Evolutionary conservation across 352 stramenopile genomes (phyloP).

Genomic region (Sclerospora graminicola): DNA sequence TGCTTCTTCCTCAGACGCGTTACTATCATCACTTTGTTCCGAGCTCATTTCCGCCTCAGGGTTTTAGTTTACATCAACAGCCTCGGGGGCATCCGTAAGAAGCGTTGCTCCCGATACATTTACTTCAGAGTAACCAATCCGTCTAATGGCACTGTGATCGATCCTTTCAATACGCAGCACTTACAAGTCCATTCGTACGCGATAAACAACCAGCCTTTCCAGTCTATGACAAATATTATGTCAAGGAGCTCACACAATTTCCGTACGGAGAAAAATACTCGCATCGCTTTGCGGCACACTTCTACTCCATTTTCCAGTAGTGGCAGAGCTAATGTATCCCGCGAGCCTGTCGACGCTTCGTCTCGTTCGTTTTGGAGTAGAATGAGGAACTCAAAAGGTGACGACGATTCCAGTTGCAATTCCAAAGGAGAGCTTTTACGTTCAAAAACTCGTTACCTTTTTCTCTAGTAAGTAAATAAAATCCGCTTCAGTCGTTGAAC

Average conservation of each 20-base stretch:
- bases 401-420: constrained; percentile 49
- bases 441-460: constrained; percentile 43
- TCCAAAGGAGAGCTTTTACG: constrained; percentile 32
- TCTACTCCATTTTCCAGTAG: constrained; percentile 59
- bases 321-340: constrained; percentile 33
- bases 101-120: constrained; percentile 71
- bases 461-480: constrained; percentile 79
- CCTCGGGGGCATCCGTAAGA: constrained; percentile 43
- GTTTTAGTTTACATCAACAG: constrained; percentile 65
- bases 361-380: constrained; percentile 22
- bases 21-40: constrained; percentile 18
- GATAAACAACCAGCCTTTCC: constrained; percentile 40
- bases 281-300: constrained; percentile 58
- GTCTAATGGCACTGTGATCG: constrained; percentile 24
- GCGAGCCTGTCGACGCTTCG: constrained; percentile 9
- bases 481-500: constrained; percentile 64
- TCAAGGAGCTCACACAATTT: constrained; percentile 48
- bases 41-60: constrained; percentile 47
- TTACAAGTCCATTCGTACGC: constrained; percentile 38
- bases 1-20: constrained; percentile 11
- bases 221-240: constrained; percentile 23
- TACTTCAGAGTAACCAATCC: constrained; percentile 65
- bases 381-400: constrained; percentile 58
- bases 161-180: constrained; percentile 15
- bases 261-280: constrained; percentile 48